Evolutionary conservation across 2,329 filamentous ascomycete species (phyloP), one percentile per base, ranked within the genome.

Genomic region (Penicillium crustosum): DNA sequence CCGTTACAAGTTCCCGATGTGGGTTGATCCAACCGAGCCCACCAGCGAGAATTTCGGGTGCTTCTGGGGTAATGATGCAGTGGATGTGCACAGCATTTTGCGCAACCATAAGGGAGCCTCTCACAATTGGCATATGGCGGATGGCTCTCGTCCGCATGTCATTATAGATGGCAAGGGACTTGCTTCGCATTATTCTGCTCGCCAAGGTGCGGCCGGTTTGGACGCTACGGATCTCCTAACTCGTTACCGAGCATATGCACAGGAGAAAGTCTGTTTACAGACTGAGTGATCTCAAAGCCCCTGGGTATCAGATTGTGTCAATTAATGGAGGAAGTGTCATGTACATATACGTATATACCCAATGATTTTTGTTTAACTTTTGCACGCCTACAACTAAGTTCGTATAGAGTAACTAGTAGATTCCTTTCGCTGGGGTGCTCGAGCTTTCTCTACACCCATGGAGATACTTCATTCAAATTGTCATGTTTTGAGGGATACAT

Each of bases 11-110:
- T 83, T 83, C 58, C 64, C 73, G 10, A 50, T 70, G 19, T 74
- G 72, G 71, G 77, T 81, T 55, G 81, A 82, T 45, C 76, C 80
- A 17, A 81, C 79, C 29, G 73, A 76, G 51, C 75, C 81, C 25
- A 77, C 83, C 65, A 83, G 81, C 48, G 79, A 82, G 31, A 82
- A 84, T 62, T 82, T 86, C 61, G 73, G 81, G 42, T 81, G 79
- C 43, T 77, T 86, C 49, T 78, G 80, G 73, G 81, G 81, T n/a
- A 73, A 73, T 31, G 82, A 85, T 62, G 79, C 82, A 43, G 74
- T 77, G n/a, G 69, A 71, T 35, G 77, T 81, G 55, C 73, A 81
- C 15, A 49, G 54, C 5, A 55, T 63, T 36, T 80, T 82, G 3
- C 76, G 81, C 27, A 66, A 76, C 76, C 76, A 25, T 73, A 42